phyloP scores from a whole-genome alignment of 176 grass and related monocot genomes.

The Paspalum vaginatum region DNA sequence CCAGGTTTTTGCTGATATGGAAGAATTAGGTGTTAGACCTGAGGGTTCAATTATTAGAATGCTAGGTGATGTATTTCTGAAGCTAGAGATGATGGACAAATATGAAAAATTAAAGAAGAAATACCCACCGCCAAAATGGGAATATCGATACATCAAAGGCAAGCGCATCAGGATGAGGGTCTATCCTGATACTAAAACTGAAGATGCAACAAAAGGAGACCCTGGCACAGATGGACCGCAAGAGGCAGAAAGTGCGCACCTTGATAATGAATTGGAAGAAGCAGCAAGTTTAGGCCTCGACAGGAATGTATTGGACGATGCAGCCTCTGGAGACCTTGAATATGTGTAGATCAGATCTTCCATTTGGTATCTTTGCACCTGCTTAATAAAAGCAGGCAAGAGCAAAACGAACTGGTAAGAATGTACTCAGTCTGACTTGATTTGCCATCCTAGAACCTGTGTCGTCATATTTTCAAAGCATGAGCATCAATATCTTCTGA shows the following conservation, averaged over 20 bases:
- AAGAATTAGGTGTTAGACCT: slow-evolving; percentile 86
- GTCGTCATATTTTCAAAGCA: not conserved
- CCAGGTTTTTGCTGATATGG: slow-evolving; percentile 97
- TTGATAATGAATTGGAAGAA: slow-evolving; percentile 40
- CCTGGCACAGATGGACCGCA: not conserved
- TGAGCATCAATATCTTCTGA: not conserved
- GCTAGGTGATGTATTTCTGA: slow-evolving; percentile 78
- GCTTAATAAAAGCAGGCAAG: slow-evolving; percentile 20
- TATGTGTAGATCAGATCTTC: slow-evolving; percentile 42
- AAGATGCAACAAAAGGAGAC: slow-evolving; percentile 18
- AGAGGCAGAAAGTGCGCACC: slow-evolving; percentile 26
- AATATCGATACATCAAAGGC: slow-evolving; percentile 81
- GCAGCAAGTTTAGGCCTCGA: slow-evolving; percentile 26
- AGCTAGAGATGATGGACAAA: slow-evolving; percentile 89
- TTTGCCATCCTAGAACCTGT: not conserved
- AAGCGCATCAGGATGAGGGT: slow-evolving; percentile 81
- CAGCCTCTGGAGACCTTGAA: slow-evolving; percentile 45
- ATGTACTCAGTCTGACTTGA: not conserved
- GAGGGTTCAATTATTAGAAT: slow-evolving; percentile 79
- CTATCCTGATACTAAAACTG: slow-evolving; percentile 38
- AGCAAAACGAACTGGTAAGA: slow-evolving; percentile 18
- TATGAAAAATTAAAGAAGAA: slow-evolving; percentile 82
- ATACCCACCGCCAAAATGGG: slow-evolving; percentile 85
- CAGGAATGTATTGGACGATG: slow-evolving; percentile 44
- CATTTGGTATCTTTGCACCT: not conserved